Conservation (phyloP, 2,329 filamentous ascomycete genomes). For the Exophiala alcalophila region DNA sequence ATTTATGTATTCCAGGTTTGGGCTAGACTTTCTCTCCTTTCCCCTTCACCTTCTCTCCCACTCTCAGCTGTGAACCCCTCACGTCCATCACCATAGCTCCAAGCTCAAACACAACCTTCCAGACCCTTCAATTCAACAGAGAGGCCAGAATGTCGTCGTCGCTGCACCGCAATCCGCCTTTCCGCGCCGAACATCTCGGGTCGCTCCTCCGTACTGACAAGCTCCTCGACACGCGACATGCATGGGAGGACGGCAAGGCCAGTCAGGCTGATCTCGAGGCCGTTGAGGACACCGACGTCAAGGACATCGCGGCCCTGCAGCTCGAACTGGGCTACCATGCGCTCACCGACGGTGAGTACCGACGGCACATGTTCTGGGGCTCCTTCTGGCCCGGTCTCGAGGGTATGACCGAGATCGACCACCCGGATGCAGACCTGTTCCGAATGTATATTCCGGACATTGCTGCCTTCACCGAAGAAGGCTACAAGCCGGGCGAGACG, state of each 20-base stretch:
- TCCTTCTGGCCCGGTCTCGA: slow-evolving; percentile 48
- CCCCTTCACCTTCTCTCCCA: no score
- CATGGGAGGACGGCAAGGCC: slow-evolving; percentile 55
- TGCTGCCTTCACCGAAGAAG: slow-evolving; percentile 53
- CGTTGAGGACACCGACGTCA: slow-evolving; percentile 64
- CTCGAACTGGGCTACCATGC: slow-evolving; percentile 60
- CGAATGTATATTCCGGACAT: slow-evolving; percentile 54
- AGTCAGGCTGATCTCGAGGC: slow-evolving; percentile 55
- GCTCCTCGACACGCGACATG: slow-evolving; percentile 59
- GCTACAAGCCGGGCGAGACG: slow-evolving; percentile 49
- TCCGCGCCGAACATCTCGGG: slow-evolving; percentile 70
- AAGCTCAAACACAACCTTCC: background rate
- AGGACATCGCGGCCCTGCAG: slow-evolving; percentile 64
- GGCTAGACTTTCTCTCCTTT: no score
- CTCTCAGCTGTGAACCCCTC: no score
- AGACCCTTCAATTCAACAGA: no score
- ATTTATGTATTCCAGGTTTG: no score
- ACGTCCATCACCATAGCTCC: background rate
- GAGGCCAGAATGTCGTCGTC: slow-evolving; percentile 9
- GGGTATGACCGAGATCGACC: slow-evolving; percentile 49
- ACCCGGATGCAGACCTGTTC: slow-evolving; percentile 46
- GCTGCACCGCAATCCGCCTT: slow-evolving; percentile 48
- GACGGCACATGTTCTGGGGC: slow-evolving; percentile 50
- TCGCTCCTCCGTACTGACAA: slow-evolving; percentile 64
- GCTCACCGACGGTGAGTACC: slow-evolving; percentile 69